Evolutionary conservation across 495 filamentous ascomycete genomes (phyloP).

Genomic region (Acidiella bohemica): DNA sequence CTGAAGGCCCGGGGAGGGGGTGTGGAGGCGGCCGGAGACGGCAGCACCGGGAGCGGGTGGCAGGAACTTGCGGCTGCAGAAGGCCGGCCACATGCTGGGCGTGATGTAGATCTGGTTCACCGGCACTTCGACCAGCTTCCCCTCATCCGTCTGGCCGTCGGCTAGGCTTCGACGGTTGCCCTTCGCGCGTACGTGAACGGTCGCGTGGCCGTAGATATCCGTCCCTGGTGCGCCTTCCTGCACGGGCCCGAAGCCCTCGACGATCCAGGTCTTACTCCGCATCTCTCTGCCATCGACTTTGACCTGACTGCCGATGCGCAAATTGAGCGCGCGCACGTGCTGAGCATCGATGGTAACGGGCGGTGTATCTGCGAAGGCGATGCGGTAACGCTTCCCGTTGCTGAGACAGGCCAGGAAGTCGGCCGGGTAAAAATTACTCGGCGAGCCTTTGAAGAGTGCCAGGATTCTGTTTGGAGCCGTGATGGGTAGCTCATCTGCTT

Average conservation of each 20-base stretch:
- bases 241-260: constrained; percentile 27
- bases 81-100: constrained; percentile 23
- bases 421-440: constrained; percentile 29
- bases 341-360: constrained; percentile 16
- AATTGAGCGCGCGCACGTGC: constrained; percentile 23
- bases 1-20: constrained; percentile 16
- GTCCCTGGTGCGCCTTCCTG: constrained; percentile 18
- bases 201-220: constrained; percentile 25
- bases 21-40: constrained; percentile 5
- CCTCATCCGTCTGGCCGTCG: background rate
- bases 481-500: background rate
- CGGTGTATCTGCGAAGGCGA: constrained; percentile 33
- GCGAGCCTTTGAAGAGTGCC: constrained; percentile 28
- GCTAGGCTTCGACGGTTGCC: constrained; percentile 21
- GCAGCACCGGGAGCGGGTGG: background rate
- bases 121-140: constrained; percentile 20
- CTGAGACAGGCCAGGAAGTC: constrained; percentile 23
- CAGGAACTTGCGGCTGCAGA: constrained; percentile 24
- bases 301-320: constrained; percentile 28
- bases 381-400: constrained; percentile 9
- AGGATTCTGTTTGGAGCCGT: constrained; percentile 25
- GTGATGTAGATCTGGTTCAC: constrained; percentile 28
- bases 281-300: constrained; percentile 29
- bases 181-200: constrained; percentile 22
- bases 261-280: constrained; percentile 27